Conservation (phyloP, 805 yeast genomes). For the Metschnikowia kofuensis region DNA sequence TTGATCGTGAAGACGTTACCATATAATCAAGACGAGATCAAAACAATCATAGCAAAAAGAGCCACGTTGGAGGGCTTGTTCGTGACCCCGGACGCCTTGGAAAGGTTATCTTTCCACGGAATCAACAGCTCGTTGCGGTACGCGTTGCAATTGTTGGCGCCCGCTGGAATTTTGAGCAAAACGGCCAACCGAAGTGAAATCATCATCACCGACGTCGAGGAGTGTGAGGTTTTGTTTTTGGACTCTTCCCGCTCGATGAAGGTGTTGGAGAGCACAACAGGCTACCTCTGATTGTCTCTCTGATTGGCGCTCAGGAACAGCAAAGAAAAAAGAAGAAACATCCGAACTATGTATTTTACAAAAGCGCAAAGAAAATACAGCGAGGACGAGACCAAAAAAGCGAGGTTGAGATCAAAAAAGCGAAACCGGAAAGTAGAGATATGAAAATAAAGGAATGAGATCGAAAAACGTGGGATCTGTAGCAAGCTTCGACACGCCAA, state of each 20-base stretch:
- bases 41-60: conserved; percentile 77
- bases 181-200: conserved; percentile 71
- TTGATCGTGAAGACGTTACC: conserved; percentile 90
- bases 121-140: conserved; percentile 80
- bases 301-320: background rate
- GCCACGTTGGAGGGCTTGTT: conserved; percentile 73
- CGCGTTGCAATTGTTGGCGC: conserved; percentile 86
- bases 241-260: conserved; percentile 81
- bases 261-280: conserved; percentile 52
- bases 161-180: conserved; percentile 79
- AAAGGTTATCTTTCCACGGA: conserved; percentile 71
- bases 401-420: no score
- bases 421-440: no score
- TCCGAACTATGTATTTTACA: no score
- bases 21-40: conserved; percentile 80
- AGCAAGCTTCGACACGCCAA: no score
- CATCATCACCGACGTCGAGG: conserved; percentile 69
- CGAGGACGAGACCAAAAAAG: no score
- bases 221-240: conserved; percentile 76
- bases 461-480: no score
- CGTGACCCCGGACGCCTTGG: conserved; percentile 66
- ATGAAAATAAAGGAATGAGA: no score
- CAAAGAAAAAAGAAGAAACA: background rate
- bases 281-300: conserved; percentile 27
- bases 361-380: no score